Conservation (phyloP, 768 basidiomycete genomes). For the Chiua virens region DNA sequence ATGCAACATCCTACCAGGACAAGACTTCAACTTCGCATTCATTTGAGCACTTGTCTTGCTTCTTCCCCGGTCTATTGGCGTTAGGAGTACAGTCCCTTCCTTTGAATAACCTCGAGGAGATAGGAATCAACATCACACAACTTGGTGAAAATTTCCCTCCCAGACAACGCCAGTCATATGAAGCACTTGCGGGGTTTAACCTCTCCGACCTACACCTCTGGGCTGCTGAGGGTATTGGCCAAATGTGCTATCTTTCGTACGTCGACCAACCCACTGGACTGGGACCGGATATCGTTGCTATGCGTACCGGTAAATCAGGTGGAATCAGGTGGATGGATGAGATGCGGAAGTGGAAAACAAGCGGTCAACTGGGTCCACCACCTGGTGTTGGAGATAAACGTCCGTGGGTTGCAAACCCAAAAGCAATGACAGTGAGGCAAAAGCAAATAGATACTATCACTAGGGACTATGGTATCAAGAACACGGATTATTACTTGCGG, state of each 20-base stretch:
- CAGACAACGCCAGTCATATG: constrained; percentile 30
- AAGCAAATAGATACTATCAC: constrained; percentile 23
- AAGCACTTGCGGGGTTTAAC: constrained; percentile 44
- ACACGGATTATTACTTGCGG: constrained; percentile 54
- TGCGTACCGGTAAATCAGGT: constrained; percentile 27
- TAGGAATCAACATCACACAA: constrained; percentile 46
- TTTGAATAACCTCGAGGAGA: constrained; percentile 47
- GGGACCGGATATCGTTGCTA: constrained; percentile 57
- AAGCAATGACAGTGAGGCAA: constrained; percentile 14
- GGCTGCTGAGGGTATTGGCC: constrained; percentile 74
- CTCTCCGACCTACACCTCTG: constrained; percentile 68
- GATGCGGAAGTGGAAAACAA: constrained; percentile 48
- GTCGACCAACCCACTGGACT: constrained; percentile 70
- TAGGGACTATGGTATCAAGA: constrained; percentile 55
- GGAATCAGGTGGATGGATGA: constrained; percentile 28
- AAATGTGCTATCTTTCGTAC: constrained; percentile 70
- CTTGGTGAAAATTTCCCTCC: constrained; percentile 32
- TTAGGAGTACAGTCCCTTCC: constrained; percentile 66
- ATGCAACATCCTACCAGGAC: constrained; percentile 35
- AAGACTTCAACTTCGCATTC: constrained; percentile 42
- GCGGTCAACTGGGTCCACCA: constrained; percentile 45
- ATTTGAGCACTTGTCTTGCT: constrained; percentile 78
- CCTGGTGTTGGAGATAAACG: constrained; percentile 50
- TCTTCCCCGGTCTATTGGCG: constrained; percentile 73
- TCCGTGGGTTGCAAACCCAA: constrained; percentile 29